A percentile compares a stretch with the other conserved stretches of the same genome.
phyloP scores from a whole-genome alignment of 2,329 filamentous ascomycete genomes.

The Pestalotiopsis sp. region DNA sequence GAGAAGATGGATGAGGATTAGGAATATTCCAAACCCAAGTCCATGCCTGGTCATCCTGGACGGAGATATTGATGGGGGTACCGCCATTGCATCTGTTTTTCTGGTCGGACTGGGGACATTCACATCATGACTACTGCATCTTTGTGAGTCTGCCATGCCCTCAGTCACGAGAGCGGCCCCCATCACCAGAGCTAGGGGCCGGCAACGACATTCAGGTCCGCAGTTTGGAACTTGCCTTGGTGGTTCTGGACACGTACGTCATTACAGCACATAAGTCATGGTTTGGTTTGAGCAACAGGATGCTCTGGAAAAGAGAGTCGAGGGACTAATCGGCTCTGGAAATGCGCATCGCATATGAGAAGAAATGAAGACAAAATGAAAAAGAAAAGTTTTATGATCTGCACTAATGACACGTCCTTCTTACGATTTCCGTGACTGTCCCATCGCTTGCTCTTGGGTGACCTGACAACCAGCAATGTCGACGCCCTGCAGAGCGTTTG shows the following conservation, averaged over 20 bases:
- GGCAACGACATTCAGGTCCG: background rate
- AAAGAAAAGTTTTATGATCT: background rate
- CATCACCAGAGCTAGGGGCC: background rate
- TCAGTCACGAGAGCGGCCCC: no score
- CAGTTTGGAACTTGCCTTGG: background rate
- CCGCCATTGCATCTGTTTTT: background rate
- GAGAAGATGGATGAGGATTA: conserved; percentile 69
- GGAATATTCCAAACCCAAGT: background rate
- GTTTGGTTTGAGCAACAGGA: background rate
- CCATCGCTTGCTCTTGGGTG: background rate
- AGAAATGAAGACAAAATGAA: conserved; percentile 11
- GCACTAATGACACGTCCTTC: background rate
- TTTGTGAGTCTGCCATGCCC: background rate
- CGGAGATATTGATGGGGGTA: background rate
- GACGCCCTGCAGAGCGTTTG: no score
- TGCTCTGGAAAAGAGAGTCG: background rate
- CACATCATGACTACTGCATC: background rate
- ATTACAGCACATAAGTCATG: background rate
- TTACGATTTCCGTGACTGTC: background rate
- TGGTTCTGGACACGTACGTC: background rate
- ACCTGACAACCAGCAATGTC: background rate
- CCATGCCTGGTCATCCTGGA: background rate
- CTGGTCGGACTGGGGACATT: background rate
- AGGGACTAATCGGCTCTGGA: background rate
- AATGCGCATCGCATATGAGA: conserved; percentile 4